A percentile compares a stretch with the other conserved stretches of the same genome.
These are phyloP conservation scores for Neonectria sp. DNA, from an alignment of 2,329 filamentous ascomycete species.

Conservation along the genomic window DNA sequence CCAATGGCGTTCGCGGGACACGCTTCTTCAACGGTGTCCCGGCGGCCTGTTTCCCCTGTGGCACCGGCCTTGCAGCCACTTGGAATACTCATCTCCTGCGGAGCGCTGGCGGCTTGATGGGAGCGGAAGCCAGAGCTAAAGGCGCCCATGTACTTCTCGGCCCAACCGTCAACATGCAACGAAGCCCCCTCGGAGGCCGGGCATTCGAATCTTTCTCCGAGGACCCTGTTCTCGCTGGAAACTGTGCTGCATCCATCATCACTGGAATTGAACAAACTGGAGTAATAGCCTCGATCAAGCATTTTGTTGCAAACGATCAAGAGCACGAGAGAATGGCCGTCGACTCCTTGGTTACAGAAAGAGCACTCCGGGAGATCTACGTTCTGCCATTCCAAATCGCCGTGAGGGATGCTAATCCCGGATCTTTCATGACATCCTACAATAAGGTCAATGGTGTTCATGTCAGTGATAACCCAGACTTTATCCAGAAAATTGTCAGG, in stretches of 20 bases:
- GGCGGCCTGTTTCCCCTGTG: constrained; percentile 28
- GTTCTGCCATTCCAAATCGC: constrained; percentile 12
- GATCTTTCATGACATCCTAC: constrained; percentile 16
- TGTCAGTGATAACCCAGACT: constrained; percentile 8
- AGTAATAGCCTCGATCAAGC: constrained; percentile 8
- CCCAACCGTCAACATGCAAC: constrained; percentile 18
- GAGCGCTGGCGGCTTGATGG: constrained; percentile 22
- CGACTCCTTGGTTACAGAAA: constrained; percentile 4
- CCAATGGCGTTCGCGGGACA: constrained; percentile 38
- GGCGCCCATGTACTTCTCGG: constrained; percentile 16
- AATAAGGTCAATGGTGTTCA: constrained; percentile 18
- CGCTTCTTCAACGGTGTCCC: constrained; percentile 33
- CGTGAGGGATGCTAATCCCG: constrained; percentile 18
- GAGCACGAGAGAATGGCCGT: constrained; percentile 21
- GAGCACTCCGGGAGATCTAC: constrained; percentile 18
- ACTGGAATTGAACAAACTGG: constrained; percentile 7
- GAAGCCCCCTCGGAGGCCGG: constrained; percentile 12
- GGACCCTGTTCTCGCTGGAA: constrained; percentile 10
- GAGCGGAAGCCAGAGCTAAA: constrained; percentile 13
- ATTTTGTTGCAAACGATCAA: constrained; percentile 20
- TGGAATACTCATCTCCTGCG: constrained; percentile 27
- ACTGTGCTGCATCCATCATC: constrained; percentile 9
- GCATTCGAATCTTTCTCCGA: constrained; percentile 19
- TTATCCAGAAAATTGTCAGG: constrained; percentile 19
- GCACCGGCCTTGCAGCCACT: constrained; percentile 30